A percentile compares a stretch with the other conserved stretches of the same genome.
These are phyloP conservation scores for Trichoderma reesei DNA, from an alignment of 495 filamentous ascomycete species.

Conservation along the genomic window DNA sequence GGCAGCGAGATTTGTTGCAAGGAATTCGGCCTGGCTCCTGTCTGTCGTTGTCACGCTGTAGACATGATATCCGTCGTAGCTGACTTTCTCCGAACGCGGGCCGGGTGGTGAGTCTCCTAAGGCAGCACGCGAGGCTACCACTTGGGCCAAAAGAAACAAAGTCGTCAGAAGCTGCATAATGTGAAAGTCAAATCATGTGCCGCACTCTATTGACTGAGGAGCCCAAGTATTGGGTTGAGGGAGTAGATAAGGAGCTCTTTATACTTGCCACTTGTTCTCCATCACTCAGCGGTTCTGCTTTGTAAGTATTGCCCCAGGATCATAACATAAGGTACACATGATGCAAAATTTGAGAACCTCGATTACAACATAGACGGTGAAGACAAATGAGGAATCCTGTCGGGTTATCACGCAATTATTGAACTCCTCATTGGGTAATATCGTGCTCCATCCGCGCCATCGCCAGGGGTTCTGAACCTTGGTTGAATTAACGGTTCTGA, in stretches of 20 bases:
- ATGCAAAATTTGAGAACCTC: neutral
- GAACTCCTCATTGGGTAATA: constrained; percentile 2
- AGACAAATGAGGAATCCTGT: neutral
- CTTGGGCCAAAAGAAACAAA: neutral
- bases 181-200: neutral
- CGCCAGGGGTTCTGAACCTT: neutral
- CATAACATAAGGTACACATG: neutral
- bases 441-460: neutral
- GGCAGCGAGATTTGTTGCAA: neutral
- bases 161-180: neutral
- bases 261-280: neutral
- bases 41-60: neutral
- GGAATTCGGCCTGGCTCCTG: neutral
- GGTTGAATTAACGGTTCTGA: neutral
- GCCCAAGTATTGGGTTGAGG: neutral
- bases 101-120: neutral
- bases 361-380: neutral
- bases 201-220: neutral
- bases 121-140: neutral
- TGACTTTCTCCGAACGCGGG: neutral
- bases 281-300: neutral
- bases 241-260: neutral
- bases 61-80: neutral
- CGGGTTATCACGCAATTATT: neutral
- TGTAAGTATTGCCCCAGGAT: neutral